Conservation (phyloP, 2,329 filamentous ascomycete genomes). For the Bisporella sp. region DNA sequence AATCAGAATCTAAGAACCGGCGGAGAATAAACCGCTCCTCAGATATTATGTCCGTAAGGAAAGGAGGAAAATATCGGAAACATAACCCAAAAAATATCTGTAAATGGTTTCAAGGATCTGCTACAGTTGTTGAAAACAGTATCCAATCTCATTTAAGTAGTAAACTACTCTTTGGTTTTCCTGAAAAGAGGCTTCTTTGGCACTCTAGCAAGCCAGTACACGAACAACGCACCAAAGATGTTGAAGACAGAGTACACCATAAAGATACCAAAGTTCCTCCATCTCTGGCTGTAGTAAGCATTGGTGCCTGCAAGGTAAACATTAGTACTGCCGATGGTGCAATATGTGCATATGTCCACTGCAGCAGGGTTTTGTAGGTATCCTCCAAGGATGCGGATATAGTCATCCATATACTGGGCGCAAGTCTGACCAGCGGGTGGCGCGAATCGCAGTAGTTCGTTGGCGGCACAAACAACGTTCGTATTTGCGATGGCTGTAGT, state of each 20-base stretch:
- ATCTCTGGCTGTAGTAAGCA: slow-evolving; percentile 49
- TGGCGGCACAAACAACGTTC: slow-evolving; percentile 53
- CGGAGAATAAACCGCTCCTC: too few species aligned
- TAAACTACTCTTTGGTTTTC: too few species aligned
- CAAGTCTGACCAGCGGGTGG: slow-evolving; percentile 51
- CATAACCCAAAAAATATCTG: too few species aligned
- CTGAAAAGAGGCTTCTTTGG: slow-evolving; percentile 26
- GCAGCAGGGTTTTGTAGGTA: slow-evolving; percentile 32
- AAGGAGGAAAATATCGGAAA: too few species aligned
- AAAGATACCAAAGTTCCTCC: slow-evolving; percentile 60
- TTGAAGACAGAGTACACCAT: slow-evolving; percentile 52
- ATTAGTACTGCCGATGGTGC: not conserved
- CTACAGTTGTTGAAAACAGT: too few species aligned
- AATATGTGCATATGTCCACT: slow-evolving; percentile 32
- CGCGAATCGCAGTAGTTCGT: slow-evolving; percentile 59
- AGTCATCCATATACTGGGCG: slow-evolving; percentile 45
- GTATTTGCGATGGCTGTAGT: slow-evolving; percentile 61
- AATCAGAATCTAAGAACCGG: too few species aligned
- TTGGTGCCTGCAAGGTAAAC: slow-evolving; percentile 43
- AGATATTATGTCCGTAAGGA: too few species aligned
- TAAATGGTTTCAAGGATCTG: too few species aligned
- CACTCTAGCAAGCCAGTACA: slow-evolving; percentile 45
- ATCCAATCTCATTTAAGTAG: too few species aligned
- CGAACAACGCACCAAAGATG: slow-evolving; percentile 40
- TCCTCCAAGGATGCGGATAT: slow-evolving; percentile 42